These are phyloP conservation scores for Dittrichia graveolens DNA, from an alignment of 129 eudicot species.

Conservation along the genomic window DNA sequence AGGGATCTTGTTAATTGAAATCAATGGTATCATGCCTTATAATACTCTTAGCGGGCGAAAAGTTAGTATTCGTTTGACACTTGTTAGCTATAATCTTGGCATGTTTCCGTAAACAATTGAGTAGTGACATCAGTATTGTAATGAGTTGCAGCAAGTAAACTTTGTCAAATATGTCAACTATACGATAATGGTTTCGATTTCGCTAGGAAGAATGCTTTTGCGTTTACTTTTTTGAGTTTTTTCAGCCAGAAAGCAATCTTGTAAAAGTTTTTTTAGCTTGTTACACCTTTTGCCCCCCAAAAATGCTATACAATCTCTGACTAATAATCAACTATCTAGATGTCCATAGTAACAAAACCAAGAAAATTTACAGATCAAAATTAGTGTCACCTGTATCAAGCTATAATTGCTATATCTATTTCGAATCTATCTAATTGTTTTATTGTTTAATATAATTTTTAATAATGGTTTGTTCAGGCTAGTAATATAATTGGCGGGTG, in stretches of 20 bases:
- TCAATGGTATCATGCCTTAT: constrained; percentile 17
- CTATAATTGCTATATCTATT: neutral
- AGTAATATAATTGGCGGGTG: constrained; percentile 18
- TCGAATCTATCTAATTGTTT: neutral
- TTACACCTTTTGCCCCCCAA: neutral
- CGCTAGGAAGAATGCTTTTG: constrained; percentile 1
- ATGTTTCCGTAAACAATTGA: neutral
- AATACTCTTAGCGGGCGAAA: neutral
- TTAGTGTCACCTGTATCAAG: neutral
- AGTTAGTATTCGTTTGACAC: neutral
- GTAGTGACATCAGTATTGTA: neutral
- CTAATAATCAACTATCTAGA: neutral
- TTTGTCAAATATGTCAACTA: constrained; percentile 6
- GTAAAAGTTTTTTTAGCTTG: neutral
- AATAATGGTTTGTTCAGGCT: constrained; percentile 19
- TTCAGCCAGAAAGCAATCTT: neutral
- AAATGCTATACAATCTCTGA: neutral
- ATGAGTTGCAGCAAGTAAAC: neutral
- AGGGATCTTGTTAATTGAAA: neutral
- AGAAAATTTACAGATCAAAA: neutral
- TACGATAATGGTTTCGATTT: neutral
- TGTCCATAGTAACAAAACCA: neutral
- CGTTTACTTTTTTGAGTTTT: neutral
- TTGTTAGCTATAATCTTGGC: too few species aligned
- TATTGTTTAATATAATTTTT: neutral